Evolutionary conservation across 129 eudicot genomes (phyloP).

Genomic region (Flaveria linearis): DNA sequence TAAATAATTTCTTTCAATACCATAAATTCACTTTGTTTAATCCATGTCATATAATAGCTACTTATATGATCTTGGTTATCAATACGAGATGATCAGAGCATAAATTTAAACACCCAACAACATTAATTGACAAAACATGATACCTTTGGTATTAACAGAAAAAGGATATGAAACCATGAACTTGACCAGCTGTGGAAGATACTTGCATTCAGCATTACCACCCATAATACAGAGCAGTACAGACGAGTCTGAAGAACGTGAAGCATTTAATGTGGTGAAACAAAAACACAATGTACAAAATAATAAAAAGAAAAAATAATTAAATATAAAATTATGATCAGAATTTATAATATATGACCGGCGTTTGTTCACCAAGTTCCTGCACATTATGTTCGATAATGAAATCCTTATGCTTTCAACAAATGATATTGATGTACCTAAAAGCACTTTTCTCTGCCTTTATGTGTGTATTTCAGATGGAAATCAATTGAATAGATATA

Average conservation of each 20-base stretch:
- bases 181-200: constrained; percentile 94
- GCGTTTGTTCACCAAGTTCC: constrained; percentile 98
- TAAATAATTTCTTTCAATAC: too few species aligned
- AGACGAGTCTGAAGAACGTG: constrained; percentile 65
- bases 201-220: constrained; percentile 58
- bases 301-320: background rate
- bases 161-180: constrained; percentile 95
- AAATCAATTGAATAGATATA: too few species aligned
- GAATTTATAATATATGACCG: constrained; percentile 31
- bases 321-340: constrained; percentile 9
- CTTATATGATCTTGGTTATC: too few species aligned
- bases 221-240: constrained; percentile 83
- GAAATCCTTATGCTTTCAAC: constrained; percentile 94
- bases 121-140: background rate
- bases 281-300: background rate
- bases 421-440: constrained; percentile 88
- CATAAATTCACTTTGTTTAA: too few species aligned
- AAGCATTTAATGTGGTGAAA: constrained; percentile 24
- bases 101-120: background rate
- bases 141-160: constrained; percentile 92
- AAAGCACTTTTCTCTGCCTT: constrained; percentile 80
- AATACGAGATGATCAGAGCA: too few species aligned
- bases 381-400: constrained; percentile 95
- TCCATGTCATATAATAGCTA: too few species aligned
- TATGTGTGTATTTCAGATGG: constrained; percentile 54